Base-by-base conservation (phyloP, 768 basidiomycete species). In the Paxillus ammoniavirescens region DNA sequence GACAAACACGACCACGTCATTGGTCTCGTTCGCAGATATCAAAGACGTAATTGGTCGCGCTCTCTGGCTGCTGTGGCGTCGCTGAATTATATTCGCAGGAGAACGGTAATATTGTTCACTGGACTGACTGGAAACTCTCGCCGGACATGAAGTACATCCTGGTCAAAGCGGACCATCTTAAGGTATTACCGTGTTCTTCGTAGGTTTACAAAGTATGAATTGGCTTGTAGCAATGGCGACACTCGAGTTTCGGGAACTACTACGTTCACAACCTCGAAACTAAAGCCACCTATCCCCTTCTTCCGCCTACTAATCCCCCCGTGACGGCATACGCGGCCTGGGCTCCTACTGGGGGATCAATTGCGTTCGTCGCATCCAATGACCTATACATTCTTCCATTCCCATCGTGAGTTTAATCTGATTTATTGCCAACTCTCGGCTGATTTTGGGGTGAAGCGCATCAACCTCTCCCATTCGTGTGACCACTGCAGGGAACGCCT, bases 111-210 rank as follows among this genome's bases (percentile, higher is more conserved):
- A 57, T 67, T 2, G 71, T 92, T 12, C 21, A 26, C 21, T 85
- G 82, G 76, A 61, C 70, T 5, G 68, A 73, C 14, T 98, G 93
- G 93, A 81, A 84, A 61, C 78, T 96, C 13, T 98, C 96, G 2
- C 81, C 92, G 3, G 93, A 98, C 71, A 89, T 93, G 88, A 82
- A 89, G 64, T 89, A 91, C 71, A 78, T 98, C 47, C 81, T 98
- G 17, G 72, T 99, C 48, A 87, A 91, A 65, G 75, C 91, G 0
- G 77, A 91, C 65, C 72, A 82, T 61, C 70, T 72, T 52, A 95
- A 97, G 79, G 93, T 86, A 55, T 48, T 68, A 57, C 36, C 17
- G 31, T 26, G 5, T 12, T 48, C 26, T 42, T 6, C 18, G 26
- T 43, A 2, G 41, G 15, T 31, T 50, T 52, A 31, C 23, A 4